Evolutionary conservation across 441 rosid genomes (phyloP).

Genomic region (Croton laevigatus): DNA sequence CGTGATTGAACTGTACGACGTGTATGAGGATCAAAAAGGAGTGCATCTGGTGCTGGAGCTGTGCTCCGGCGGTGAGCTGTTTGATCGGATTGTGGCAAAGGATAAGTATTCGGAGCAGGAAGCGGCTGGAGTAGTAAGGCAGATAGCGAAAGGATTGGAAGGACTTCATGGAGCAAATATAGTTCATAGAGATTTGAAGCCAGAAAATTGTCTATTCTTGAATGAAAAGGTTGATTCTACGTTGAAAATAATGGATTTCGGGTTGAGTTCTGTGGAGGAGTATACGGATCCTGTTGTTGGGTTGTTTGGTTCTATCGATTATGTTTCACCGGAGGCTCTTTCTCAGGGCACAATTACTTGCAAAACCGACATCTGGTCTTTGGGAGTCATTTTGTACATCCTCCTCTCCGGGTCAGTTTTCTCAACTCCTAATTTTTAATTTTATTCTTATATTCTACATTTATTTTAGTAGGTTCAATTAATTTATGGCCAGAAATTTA

Average conservation of each 20-base stretch:
- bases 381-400: constrained; percentile 67
- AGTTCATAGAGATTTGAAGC: constrained; percentile 73
- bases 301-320: constrained; percentile 69
- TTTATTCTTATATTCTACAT: no score
- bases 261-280: constrained; percentile 71
- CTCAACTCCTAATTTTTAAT: neutral
- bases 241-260: constrained; percentile 75
- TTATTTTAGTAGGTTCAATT: neutral
- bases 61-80: constrained; percentile 63
- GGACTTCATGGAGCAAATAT: constrained; percentile 56
- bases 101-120: constrained; percentile 46
- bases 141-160: constrained; percentile 53
- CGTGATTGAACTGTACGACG: constrained; percentile 64
- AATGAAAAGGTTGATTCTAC: constrained; percentile 45
- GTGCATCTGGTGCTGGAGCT: constrained; percentile 70
- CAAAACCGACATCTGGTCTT: constrained; percentile 69
- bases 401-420: constrained; percentile 55
- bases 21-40: constrained; percentile 58
- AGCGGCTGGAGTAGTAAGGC: constrained; percentile 60
- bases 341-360: constrained; percentile 53
- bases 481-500: neutral
- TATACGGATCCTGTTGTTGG: constrained; percentile 73
- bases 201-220: constrained; percentile 68
- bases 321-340: constrained; percentile 75
- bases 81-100: constrained; percentile 56